These are phyloP conservation scores for Russula earlei DNA, from an alignment of 768 basidiomycete species.

Conservation along the genomic window DNA sequence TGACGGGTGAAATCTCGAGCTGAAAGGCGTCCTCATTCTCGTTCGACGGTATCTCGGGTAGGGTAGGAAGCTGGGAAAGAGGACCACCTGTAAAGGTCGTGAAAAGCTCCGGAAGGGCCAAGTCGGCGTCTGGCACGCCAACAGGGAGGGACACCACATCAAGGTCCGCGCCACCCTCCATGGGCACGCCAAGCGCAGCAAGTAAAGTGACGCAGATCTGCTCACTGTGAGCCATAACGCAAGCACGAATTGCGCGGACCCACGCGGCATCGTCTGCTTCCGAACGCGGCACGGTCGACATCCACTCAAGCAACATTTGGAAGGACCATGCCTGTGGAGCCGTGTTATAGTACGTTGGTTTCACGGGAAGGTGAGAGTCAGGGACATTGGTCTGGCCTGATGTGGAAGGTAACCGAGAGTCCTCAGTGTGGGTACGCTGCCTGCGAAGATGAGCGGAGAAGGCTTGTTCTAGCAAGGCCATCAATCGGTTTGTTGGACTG, in stretches of 20 bases:
- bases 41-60: conserved; percentile 4
- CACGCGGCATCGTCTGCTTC: conserved; percentile 15
- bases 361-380: neutral
- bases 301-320: conserved; percentile 19
- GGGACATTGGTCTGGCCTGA: neutral
- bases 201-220: conserved; percentile 19
- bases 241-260: conserved; percentile 16
- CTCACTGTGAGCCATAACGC: conserved; percentile 20
- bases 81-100: neutral
- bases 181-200: conserved; percentile 19
- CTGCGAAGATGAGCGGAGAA: conserved; percentile 16
- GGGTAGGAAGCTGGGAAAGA: conserved; percentile 10
- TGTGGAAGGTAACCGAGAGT: neutral
- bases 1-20: conserved; percentile 15
- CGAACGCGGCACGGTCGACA: conserved; percentile 13
- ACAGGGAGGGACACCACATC: conserved; percentile 13
- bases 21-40: conserved; percentile 15
- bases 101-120: conserved; percentile 8
- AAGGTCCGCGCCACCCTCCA: conserved; percentile 17
- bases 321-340: conserved; percentile 16
- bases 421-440: neutral
- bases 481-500: conserved; percentile 17
- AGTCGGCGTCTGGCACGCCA: conserved; percentile 5
- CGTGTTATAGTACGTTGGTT: neutral
- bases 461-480: conserved; percentile 20